Evolutionary conservation across 2,329 filamentous ascomycete species (phyloP).

Genomic region (Ophiostoma australiae): DNA sequence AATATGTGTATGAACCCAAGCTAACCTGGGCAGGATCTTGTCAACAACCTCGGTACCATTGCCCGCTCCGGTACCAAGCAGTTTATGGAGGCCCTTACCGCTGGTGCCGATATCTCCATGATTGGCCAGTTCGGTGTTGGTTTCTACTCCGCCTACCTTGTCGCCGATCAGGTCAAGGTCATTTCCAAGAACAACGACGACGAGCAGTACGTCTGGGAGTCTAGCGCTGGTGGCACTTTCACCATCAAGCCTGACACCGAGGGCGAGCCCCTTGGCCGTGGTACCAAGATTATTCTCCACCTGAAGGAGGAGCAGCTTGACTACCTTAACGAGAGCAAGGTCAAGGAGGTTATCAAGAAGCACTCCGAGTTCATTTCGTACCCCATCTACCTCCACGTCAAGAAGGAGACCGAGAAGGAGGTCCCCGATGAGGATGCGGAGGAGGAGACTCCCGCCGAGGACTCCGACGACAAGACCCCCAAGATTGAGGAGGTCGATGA

Average conservation of each 20-base stretch:
- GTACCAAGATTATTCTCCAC: slow-evolving; percentile 97
- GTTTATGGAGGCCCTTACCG: slow-evolving; percentile 99
- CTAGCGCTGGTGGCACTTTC: slow-evolving; percentile 94
- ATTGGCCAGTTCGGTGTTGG: slow-evolving; percentile 99
- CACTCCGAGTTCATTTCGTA: slow-evolving; percentile 99
- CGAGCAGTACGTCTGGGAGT: slow-evolving; percentile 99
- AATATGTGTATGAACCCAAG: neutral
- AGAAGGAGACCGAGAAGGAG: slow-evolving; percentile 99
- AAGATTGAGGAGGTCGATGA: slow-evolving; percentile 91
- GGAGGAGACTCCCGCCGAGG: slow-evolving; percentile 48
- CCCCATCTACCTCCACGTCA: slow-evolving; percentile 99
- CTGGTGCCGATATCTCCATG: slow-evolving; percentile 99
- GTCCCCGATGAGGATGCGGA: slow-evolving; percentile 90
- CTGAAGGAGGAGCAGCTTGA: slow-evolving; percentile 99
- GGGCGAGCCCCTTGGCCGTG: slow-evolving; percentile 83
- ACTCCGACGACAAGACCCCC: slow-evolving; percentile 86
- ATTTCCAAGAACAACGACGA: slow-evolving; percentile 99
- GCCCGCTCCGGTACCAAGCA: slow-evolving; percentile 99
- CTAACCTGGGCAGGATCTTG: slow-evolving; percentile 63
- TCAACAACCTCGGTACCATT: slow-evolving; percentile 99
- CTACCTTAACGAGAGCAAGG: slow-evolving; percentile 96
- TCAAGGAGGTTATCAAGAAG: slow-evolving; percentile 99
- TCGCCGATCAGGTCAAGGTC: slow-evolving; percentile 92
- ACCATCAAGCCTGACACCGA: slow-evolving; percentile 86
- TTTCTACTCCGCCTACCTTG: slow-evolving; percentile 99